These are phyloP conservation scores for Tolypocladium cylindrosporum DNA, from an alignment of 2,329 filamentous ascomycete species.

Conservation along the genomic window DNA sequence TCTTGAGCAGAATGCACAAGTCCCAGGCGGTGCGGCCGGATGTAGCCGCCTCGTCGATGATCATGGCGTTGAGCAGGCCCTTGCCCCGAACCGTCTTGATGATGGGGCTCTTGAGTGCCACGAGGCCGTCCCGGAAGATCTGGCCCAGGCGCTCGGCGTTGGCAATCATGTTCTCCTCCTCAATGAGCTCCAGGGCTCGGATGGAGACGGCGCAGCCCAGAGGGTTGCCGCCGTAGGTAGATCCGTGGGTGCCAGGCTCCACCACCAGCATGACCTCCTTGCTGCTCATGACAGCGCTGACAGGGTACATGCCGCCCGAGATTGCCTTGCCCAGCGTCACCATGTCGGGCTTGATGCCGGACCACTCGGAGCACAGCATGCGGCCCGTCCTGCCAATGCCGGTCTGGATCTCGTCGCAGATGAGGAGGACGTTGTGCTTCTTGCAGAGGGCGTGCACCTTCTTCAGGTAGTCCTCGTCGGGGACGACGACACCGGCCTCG, in stretches of 20 bases:
- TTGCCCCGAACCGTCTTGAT: constrained; percentile 81
- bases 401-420: constrained; percentile 98
- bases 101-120: constrained; percentile 66
- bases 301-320: constrained; percentile 98
- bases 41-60: constrained; percentile 85
- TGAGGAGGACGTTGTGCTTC: constrained; percentile 90
- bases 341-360: constrained; percentile 88
- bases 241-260: constrained; percentile 93
- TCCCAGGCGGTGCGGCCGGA: constrained; percentile 90
- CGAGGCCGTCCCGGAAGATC: constrained; percentile 70
- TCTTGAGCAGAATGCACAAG: constrained; percentile 88
- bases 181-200: constrained; percentile 83
- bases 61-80: constrained; percentile 87
- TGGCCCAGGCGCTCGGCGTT: constrained; percentile 73
- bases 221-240: constrained; percentile 97
- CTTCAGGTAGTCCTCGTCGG: constrained; percentile 76
- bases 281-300: constrained; percentile 79
- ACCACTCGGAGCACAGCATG: constrained; percentile 91
- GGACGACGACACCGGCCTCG: constrained; percentile 93
- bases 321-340: constrained; percentile 95
- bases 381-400: constrained; percentile 91
- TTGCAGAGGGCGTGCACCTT: constrained; percentile 79
- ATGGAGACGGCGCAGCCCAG: constrained; percentile 93
- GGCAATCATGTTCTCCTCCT: constrained; percentile 81
- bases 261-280: constrained; percentile 93